Conservation (phyloP, 371 early-diverging fungal species). For the Syncephalastrum sp. region DNA sequence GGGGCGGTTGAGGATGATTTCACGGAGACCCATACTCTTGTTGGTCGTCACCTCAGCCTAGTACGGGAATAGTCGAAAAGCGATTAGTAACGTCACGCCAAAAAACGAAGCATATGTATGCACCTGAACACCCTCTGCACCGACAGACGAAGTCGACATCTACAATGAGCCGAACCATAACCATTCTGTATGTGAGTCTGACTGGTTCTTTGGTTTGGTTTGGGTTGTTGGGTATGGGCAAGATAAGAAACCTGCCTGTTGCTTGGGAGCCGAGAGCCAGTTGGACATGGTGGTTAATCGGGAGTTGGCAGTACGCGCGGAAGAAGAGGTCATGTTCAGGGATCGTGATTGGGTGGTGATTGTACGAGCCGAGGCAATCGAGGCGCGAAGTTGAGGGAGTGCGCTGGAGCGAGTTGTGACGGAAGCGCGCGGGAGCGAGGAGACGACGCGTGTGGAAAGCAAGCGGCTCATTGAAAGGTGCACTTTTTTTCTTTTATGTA, state of each 20-base stretch:
- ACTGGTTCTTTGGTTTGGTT: constrained; percentile 8
- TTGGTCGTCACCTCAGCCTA: constrained; percentile 55
- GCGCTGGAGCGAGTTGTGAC: constrained; percentile 8
- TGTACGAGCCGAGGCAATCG: constrained; percentile 9
- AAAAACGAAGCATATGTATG: constrained; percentile 1
- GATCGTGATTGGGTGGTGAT: constrained; percentile 1
- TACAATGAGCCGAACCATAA: constrained; percentile 4
- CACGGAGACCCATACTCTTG: constrained; percentile 28
- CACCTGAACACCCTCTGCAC: constrained; percentile 32
- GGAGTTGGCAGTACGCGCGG: constrained; percentile 15
- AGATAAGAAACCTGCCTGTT: constrained; percentile 6
- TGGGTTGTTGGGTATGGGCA: not conserved
- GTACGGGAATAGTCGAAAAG: not conserved
- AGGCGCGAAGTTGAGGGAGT: constrained; percentile 7
- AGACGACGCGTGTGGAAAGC: constrained; percentile 25
- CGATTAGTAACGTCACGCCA: not conserved
- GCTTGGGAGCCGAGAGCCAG: constrained; percentile 15
- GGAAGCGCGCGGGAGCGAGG: constrained; percentile 14
- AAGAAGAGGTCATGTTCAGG: constrained; percentile 4
- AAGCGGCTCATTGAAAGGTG: constrained; percentile 26
- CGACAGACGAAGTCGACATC: constrained; percentile 43
- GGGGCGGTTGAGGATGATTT: constrained; percentile 86
- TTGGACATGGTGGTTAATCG: constrained; percentile 25
- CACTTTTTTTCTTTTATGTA: too few species aligned
- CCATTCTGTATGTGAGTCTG: not conserved